Conservation (phyloP, 2,329 filamentous ascomycete species). For the Onygenales sp. region DNA sequence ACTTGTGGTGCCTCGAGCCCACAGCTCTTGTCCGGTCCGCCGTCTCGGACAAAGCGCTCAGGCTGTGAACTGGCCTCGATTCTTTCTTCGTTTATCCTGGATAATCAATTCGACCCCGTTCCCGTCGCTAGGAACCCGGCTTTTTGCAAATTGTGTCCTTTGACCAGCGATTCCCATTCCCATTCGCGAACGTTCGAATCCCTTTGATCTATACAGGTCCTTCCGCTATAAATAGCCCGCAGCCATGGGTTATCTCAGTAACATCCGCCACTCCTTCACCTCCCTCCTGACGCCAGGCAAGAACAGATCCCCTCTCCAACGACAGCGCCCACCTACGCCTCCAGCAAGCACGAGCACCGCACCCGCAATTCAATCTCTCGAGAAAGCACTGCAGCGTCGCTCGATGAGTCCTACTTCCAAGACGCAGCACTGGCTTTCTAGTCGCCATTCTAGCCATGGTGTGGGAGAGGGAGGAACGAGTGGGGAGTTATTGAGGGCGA, state of each 20-base stretch:
- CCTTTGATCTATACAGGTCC: not conserved
- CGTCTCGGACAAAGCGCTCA: not conserved
- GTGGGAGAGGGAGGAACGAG: not conserved
- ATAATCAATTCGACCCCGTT: no score
- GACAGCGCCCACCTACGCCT: not conserved
- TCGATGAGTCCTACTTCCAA: conserved; percentile 2
- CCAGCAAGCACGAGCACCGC: not conserved
- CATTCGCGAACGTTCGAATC: not conserved
- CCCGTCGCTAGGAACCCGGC: no score
- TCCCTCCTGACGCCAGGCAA: conserved; percentile 1
- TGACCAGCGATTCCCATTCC: no score
- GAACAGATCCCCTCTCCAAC: not conserved
- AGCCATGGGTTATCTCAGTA: not conserved
- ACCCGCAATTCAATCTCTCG: not conserved
- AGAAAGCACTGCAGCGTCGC: not conserved
- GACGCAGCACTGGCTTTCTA: conserved; percentile 1
- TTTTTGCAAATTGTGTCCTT: no score
- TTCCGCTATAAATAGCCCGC: not conserved
- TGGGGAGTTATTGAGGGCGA: no score
- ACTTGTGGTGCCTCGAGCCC: not conserved
- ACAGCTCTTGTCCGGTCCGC: not conserved
- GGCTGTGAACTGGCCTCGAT: no score
- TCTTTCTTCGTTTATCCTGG: no score
- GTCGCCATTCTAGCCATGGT: not conserved
- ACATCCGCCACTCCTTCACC: not conserved